phyloP scores from a whole-genome alignment of 345 rosid genomes.

The Hibiscus mutabilis region DNA sequence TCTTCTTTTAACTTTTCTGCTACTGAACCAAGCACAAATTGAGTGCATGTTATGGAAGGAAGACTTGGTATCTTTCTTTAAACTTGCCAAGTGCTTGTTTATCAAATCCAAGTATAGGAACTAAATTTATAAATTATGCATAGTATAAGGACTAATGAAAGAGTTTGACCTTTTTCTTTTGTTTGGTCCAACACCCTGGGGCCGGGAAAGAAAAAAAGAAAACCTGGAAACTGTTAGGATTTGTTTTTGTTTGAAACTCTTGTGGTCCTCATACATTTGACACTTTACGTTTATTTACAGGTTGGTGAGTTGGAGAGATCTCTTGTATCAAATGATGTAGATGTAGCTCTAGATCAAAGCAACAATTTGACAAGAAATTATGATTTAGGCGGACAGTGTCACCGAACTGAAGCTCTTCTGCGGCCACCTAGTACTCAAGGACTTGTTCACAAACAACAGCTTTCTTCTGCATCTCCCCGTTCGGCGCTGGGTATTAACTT shows the following conservation, averaged over 20 bases:
- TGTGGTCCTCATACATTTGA: conserved; percentile 11
- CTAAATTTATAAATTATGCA: no score
- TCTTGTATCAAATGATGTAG: conserved; percentile 49
- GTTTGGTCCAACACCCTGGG: neutral
- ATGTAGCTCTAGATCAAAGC: conserved; percentile 36
- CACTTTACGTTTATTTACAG: conserved; percentile 21
- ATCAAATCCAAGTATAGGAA: neutral
- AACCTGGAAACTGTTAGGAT: neutral
- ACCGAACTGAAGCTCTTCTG: conserved; percentile 50
- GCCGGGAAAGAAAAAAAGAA: no score
- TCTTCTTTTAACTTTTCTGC: no score
- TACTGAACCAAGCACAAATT: no score
- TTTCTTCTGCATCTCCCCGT: conserved; percentile 42
- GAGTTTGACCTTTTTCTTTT: no score
- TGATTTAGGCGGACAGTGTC: conserved; percentile 63
- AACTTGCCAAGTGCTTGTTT: no score
- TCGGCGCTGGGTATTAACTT: conserved; percentile 31
- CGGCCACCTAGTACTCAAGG: conserved; percentile 42
- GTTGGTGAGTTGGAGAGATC: conserved; percentile 64
- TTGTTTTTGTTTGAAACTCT: neutral
- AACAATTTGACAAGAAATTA: conserved; percentile 43
- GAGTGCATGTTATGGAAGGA: no score
- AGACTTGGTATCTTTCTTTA: no score
- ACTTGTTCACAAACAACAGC: conserved; percentile 56
- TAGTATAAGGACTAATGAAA: no score